Base-by-base conservation (phyloP, 768 basidiomycete species). In the Terana coerulea region DNA sequence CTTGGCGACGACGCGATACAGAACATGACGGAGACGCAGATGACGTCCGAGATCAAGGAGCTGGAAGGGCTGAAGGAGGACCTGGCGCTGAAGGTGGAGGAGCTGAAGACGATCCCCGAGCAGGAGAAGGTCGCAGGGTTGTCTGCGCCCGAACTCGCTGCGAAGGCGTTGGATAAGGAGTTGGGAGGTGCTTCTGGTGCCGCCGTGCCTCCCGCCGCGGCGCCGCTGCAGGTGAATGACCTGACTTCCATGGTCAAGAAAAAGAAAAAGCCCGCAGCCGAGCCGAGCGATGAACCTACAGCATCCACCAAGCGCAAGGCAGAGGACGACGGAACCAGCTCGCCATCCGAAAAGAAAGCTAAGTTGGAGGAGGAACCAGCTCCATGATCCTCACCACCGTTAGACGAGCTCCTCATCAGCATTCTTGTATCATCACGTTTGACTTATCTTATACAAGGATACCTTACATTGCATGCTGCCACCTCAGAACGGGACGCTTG, bases 221-320 rank as follows among this genome's bases (percentile, higher is more conserved):
- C 69, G 3, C 51, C 53, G 22, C 68, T 71, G 3, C 69, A 73
- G 14, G 84, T 95, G 36, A 90, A 92, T 59, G 91, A 95, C 61
- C 70, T 95, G 37, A 94, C 90, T 1, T 79, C 79, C 5, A 85
- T 90, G 61, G 90, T 95, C 42, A 93, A 91, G 74, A 98, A 94
- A 76, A 92, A 91, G 67, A 87, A 85, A 64, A 68, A 65, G 46
- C 53, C 53, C 17, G 44, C 34, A 17, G 53, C 56, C 0, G 55
- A 64, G 12, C 56, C 57, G 3, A 43, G 54, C n/a, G 54, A 44
- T 12, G 60, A 69, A 1, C 56, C 61, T 8, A 57, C 60, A 26
- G 61, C 64, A 10, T 35, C 57, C 26, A 64, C 60, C 12, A 92
- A 91, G 67, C 80, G 89, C 45, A 91, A 90, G 67, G 87, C 84